Evolutionary conservation across 2,329 filamentous ascomycete genomes (phyloP).

Genomic region (Aspergillus puulaauensis): DNA sequence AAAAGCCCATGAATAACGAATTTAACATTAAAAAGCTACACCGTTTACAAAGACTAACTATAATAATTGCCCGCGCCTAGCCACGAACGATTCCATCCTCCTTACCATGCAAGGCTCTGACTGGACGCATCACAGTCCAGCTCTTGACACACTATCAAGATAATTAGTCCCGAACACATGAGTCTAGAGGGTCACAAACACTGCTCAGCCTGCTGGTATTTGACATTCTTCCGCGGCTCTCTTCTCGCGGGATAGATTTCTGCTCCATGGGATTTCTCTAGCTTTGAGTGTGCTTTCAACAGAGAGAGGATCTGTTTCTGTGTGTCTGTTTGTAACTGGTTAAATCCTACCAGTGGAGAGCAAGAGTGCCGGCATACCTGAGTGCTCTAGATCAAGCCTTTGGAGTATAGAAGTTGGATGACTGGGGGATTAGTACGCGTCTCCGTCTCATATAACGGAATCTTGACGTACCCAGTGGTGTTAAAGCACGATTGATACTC

Average conservation of each 20-base stretch:
- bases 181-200: slow-evolving; percentile 12
- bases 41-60: no score
- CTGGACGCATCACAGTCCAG: slow-evolving; percentile 15
- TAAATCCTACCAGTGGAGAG: neutral
- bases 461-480: slow-evolving; percentile 3
- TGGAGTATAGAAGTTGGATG: neutral
- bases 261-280: slow-evolving; percentile 21
- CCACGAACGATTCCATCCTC: neutral
- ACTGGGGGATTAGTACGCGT: neutral
- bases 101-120: slow-evolving; percentile 17
- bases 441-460: neutral
- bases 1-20: no score
- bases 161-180: slow-evolving; percentile 1
- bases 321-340: neutral
- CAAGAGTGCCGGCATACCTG: slow-evolving; percentile 1
- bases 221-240: slow-evolving; percentile 23
- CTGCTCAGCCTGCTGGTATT: slow-evolving; percentile 30
- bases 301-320: slow-evolving; percentile 17
- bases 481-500: slow-evolving; percentile 11
- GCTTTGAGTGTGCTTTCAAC: slow-evolving; percentile 23
- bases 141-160: slow-evolving; percentile 21
- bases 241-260: slow-evolving; percentile 27
- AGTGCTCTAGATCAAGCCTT: neutral
- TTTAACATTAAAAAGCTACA: no score
- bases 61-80: no score